A percentile compares a stretch with the other conserved stretches of the same genome.
Evolutionary conservation across 192 early-diverging fungal genomes (phyloP).

Genomic region (Entophlyctis luteolus): DNA sequence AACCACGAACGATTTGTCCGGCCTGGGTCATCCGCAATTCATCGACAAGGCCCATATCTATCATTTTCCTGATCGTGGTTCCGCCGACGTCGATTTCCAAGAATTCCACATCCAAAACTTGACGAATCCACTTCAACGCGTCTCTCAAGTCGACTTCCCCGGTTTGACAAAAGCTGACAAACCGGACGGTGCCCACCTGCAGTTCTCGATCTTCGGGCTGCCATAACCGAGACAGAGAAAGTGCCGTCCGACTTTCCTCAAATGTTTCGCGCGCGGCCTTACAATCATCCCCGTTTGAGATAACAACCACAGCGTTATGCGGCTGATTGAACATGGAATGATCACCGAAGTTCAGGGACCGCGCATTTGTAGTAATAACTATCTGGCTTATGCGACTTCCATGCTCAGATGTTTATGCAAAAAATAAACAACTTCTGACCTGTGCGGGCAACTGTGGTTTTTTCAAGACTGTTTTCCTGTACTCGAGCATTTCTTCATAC

Average conservation of each 20-base stretch:
- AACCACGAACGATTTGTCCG: constrained; percentile 30
- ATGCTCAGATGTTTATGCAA: no score
- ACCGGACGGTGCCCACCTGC: constrained; percentile 1
- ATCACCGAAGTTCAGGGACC: neutral
- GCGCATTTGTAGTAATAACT: constrained; percentile 11
- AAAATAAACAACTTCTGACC: no score
- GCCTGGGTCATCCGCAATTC: constrained; percentile 34
- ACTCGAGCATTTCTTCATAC: constrained; percentile 27
- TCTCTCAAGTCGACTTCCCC: neutral
- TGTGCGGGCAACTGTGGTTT: constrained; percentile 18
- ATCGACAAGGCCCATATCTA: constrained; percentile 28
- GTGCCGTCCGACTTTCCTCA: neutral
- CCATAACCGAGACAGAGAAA: neutral
- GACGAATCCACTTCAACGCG: neutral
- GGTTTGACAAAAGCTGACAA: neutral
- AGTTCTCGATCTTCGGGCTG: neutral
- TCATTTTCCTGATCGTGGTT: constrained; percentile 18
- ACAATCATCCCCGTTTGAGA: neutral
- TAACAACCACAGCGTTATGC: constrained; percentile 4
- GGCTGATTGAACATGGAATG: constrained; percentile 12
- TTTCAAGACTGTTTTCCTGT: constrained; percentile 10
- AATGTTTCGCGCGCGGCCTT: neutral
- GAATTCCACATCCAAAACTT: constrained; percentile 17
- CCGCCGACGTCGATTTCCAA: constrained; percentile 39
- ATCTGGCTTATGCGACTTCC: no score